These are phyloP conservation scores for Leucocoprinus birnbaumii DNA, from an alignment of 768 basidiomycete genomes.

Conservation along the genomic window DNA sequence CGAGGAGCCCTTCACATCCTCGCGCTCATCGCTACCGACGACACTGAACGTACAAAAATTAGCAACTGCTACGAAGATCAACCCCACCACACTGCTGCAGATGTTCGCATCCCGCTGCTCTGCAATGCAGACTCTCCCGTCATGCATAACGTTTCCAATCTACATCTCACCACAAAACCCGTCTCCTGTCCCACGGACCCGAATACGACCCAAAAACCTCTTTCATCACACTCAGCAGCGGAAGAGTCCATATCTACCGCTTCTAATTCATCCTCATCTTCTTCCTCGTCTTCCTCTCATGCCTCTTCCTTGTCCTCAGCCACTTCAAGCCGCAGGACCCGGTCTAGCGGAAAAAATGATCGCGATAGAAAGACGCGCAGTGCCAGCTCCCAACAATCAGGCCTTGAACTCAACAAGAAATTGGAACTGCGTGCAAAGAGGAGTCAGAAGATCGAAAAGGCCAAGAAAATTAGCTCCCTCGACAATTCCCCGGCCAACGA, in stretches of 20 bases:
- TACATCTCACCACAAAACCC: constrained; percentile 24
- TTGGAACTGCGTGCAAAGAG: constrained; percentile 29
- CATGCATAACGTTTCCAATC: constrained; percentile 22
- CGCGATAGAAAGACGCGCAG: constrained; percentile 13
- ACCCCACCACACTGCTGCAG: constrained; percentile 13
- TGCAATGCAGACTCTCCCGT: constrained; percentile 14
- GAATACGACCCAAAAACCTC: constrained; percentile 14
- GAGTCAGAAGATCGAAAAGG: constrained; percentile 31
- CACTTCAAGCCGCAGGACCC: constrained; percentile 20
- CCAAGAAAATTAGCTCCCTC: constrained; percentile 39
- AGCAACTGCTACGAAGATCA: constrained; percentile 14
- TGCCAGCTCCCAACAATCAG: constrained; percentile 21
- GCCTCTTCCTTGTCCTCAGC: constrained; percentile 22
- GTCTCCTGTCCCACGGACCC: constrained; percentile 15
- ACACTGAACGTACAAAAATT: constrained; percentile 16
- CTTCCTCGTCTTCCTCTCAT: constrained; percentile 19
- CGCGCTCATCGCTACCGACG: constrained; percentile 30
- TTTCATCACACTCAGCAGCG: neutral
- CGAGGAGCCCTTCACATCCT: constrained; percentile 34
- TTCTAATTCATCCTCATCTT: constrained; percentile 28
- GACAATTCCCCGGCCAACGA: constrained; percentile 56
- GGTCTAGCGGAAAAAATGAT: constrained; percentile 10
- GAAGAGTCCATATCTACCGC: constrained; percentile 6
- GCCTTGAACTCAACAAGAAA: constrained; percentile 21
- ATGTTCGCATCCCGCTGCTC: constrained; percentile 19